Evolutionary conservation across 2,329 filamentous ascomycete species (phyloP).

Genomic region (Fusarium neocosmosporiellum): DNA sequence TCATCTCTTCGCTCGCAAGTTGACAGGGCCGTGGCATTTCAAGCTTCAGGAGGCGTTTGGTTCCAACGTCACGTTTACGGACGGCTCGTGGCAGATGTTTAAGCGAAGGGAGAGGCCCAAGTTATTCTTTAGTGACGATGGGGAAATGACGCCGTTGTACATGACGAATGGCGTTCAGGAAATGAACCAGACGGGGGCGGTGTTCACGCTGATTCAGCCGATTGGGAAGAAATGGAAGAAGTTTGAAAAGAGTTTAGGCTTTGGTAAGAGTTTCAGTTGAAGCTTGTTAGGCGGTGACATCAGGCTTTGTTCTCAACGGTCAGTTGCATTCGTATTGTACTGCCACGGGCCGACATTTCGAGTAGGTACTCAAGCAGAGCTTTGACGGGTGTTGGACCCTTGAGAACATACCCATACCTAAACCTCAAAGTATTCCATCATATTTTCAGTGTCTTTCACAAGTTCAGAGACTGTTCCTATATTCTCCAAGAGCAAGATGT

Average conservation of each 20-base stretch:
- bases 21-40: constrained; percentile 46
- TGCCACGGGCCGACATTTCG: not conserved
- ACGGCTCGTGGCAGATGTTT: constrained; percentile 53
- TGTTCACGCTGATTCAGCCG: constrained; percentile 26
- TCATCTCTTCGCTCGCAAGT: constrained; percentile 43
- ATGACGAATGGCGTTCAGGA: constrained; percentile 60
- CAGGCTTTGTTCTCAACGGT: too few relatives aligned
- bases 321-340: not conserved
- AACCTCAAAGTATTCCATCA: not conserved
- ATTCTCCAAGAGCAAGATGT: not conserved
- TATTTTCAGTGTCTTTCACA: not conserved
- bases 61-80: constrained; percentile 48
- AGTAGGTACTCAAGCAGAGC: not conserved
- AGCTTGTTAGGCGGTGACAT: fast-evolving
- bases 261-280: not conserved
- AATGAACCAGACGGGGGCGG: constrained; percentile 26
- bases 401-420: not conserved
- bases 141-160: constrained; percentile 56
- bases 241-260: constrained; percentile 18
- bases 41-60: constrained; percentile 43
- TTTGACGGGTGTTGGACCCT: not conserved
- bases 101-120: constrained; percentile 60
- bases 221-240: constrained; percentile 25
- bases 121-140: constrained; percentile 59
- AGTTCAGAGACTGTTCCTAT: not conserved